Conservation (phyloP, 1,284 basidiomycete species). For the Apiotrichum laibachii region DNA sequence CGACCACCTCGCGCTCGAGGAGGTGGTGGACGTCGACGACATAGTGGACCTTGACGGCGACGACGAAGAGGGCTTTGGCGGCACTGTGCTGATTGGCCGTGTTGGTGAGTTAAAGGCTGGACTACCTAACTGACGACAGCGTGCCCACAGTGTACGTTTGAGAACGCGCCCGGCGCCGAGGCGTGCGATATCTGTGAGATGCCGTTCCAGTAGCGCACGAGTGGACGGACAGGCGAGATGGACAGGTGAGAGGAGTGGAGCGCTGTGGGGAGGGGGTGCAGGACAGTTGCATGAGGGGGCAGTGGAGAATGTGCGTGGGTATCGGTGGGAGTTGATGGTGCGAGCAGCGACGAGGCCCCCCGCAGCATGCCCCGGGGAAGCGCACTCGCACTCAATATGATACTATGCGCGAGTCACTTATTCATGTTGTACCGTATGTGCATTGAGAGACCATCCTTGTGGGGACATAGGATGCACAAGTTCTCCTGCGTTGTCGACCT, state of each 20-base stretch:
- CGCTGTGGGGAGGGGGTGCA: not conserved
- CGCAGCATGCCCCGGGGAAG: no score
- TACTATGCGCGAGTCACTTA: no score
- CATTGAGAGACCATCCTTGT: no score
- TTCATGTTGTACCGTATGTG: no score
- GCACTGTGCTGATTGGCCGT: constrained; percentile 34
- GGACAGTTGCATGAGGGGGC: no score
- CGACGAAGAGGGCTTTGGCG: constrained; percentile 39
- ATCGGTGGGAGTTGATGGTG: no score
- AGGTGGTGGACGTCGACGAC: constrained; percentile 29
- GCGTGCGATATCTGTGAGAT: constrained; percentile 24
- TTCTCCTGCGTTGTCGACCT: no score
- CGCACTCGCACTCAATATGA: no score
- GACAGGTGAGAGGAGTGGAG: not conserved
- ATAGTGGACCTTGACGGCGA: constrained; percentile 21
- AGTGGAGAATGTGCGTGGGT: no score
- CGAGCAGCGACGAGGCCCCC: no score
- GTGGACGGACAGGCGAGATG: not conserved
- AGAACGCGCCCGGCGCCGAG: constrained; percentile 24
- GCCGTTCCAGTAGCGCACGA: not conserved
- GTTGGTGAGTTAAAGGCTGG: constrained; percentile 25
- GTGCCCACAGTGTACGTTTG: constrained; percentile 31
- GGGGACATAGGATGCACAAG: no score
- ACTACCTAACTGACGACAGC: constrained; percentile 13
- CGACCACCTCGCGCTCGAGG: constrained; percentile 27